Evolutionary conservation across 2,329 filamentous ascomycete species (phyloP), one percentile per base, ranked within the genome.

Genomic region (Capronia coronata): DNA sequence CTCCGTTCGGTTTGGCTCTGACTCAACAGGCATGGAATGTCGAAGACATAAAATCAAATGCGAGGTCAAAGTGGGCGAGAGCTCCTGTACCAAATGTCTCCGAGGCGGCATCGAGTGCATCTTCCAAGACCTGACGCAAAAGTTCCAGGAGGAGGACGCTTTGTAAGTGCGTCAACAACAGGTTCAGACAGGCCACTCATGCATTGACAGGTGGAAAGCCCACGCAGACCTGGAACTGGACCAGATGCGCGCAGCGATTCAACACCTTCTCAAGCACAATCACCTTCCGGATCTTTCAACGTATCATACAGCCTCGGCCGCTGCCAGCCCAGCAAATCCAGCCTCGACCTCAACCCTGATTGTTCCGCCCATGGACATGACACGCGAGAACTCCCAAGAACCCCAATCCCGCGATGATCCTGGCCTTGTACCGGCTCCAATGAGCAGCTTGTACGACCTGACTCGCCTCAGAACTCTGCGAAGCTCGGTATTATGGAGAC

Each of bases 31-130:
- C 46, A 67, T 70, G 13, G 73, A 75, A 60, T 77, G 75, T 52
- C 75, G 76, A 55, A 69, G 68, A 18, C 73, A 76, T 57, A 78
- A 78, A 60, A 76, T 78, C 55, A 74, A 75, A 56, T 78, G 75
- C 59, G 71, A 75, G 48, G 68, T 76, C 51, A 68, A 71, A 49
- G 57, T 67, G 7, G 72, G 72, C 6, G 68, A 74, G 52, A 56
- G 65, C 5, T 69, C 67, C 48, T 78, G 75, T 61, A 68, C 68
- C 7, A 70, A 76, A 57, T 78, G 76, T 56, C 61, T 67, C 25
- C 71, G 73, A 34, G 71, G 73, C 19, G 71, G 73, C 8, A 66
- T 77, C 34, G 71, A 73, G 51, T 78, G 75, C 57, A 66, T 76
- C 7, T 71, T 77, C 27, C 78, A 78, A 58, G 75, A 77, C 61